Percentiles rank a stretch among this genome's conserved stretches.
Evolutionary conservation across 1,284 basidiomycete species (phyloP).

Genomic region (Omphalotus olearius): DNA sequence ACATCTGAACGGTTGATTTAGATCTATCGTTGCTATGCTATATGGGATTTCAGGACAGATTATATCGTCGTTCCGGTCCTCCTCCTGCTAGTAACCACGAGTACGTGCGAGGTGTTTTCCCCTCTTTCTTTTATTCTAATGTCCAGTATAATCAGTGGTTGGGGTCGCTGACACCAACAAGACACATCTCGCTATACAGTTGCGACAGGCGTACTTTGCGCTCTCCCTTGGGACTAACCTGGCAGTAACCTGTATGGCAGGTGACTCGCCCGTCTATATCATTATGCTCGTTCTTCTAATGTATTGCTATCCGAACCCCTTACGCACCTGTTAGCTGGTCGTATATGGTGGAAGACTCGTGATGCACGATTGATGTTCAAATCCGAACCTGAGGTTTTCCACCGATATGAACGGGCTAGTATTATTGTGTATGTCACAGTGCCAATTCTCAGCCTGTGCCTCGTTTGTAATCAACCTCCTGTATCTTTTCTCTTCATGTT

Average conservation of each 20-base stretch:
- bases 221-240: slow-evolving; percentile 11
- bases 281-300: neutral
- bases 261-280: neutral
- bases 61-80: slow-evolving; percentile 3
- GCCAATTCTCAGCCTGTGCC: neutral
- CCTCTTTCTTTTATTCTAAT: neutral
- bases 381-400: neutral
- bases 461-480: neutral
- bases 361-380: neutral
- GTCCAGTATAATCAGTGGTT: slow-evolving; percentile 5
- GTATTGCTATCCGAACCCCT: neutral
- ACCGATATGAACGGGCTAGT: slow-evolving; percentile 3
- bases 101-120: neutral
- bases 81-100: slow-evolving; percentile 9
- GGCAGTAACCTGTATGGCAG: slow-evolving; percentile 7
- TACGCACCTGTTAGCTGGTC: slow-evolving; percentile 4
- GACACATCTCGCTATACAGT: slow-evolving; percentile 2
- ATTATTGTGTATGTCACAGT: slow-evolving; percentile 7
- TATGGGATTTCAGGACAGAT: slow-evolving; percentile 10
- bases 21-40: slow-evolving; percentile 12
- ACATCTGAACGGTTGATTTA: neutral
- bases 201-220: slow-evolving; percentile 4
- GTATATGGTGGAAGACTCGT: slow-evolving; percentile 5
- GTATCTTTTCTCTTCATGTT: too few species aligned
- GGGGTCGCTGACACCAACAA: slow-evolving; percentile 1